phyloP scores from a whole-genome alignment of 1,284 basidiomycete genomes.

The Ustilago bromivora region DNA sequence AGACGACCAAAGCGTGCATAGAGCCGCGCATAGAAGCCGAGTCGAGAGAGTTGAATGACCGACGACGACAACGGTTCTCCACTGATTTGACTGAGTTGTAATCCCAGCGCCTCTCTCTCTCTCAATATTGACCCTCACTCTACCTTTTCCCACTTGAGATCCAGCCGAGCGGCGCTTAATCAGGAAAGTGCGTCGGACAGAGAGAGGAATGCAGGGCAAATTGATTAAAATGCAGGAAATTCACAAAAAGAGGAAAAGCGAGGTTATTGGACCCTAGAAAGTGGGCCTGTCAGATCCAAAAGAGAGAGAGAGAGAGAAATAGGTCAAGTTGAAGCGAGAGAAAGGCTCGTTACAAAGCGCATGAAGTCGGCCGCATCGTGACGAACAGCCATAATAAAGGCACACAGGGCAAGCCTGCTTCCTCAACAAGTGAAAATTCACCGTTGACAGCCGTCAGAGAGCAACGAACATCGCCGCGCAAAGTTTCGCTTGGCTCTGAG shows the following conservation, averaged over 20 bases:
- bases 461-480: background rate
- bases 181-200: background rate
- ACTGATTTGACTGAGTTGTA: background rate
- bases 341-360: background rate
- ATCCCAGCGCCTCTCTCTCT: too few relatives aligned
- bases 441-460: background rate
- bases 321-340: background rate
- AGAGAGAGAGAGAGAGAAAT: too few relatives aligned
- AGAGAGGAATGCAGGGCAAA: constrained; percentile 1
- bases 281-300: background rate
- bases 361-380: background rate
- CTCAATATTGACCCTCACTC: background rate
- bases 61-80: background rate
- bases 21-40: background rate
- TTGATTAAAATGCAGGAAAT: background rate
- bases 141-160: background rate
- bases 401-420: background rate
- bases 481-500: background rate
- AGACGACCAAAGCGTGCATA: background rate
- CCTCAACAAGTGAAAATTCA: background rate
- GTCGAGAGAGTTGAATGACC: background rate
- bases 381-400: background rate
- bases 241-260: background rate
- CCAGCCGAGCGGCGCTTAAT: constrained; percentile 1
- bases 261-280: background rate